Evolutionary conservation across 139 green algal species (phyloP).

Genomic region (Pseudopediastrum boryanum): DNA sequence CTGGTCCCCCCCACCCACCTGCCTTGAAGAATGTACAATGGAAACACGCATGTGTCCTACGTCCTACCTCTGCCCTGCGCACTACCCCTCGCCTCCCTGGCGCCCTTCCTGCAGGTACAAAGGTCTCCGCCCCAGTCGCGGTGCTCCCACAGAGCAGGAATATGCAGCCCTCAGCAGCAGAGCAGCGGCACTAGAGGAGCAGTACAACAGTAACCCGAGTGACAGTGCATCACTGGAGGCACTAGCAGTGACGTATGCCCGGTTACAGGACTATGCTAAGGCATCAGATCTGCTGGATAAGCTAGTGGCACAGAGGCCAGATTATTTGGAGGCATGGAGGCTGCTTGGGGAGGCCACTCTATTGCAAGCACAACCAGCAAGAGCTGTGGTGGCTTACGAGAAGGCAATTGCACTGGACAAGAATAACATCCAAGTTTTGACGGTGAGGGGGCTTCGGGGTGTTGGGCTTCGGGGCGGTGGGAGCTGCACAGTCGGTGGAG

Average conservation of each 20-base stretch:
- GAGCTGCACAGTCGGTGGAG: not conserved
- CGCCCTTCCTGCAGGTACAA: not conserved
- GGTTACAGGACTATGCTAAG: constrained; percentile 53
- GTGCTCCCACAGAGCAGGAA: too few relatives aligned
- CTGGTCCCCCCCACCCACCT: too few relatives aligned
- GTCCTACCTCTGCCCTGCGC: not conserved
- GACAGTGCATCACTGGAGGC: constrained; percentile 28
- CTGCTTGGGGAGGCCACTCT: constrained; percentile 59
- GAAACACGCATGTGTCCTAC: not conserved
- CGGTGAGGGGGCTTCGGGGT: constrained; percentile 15
- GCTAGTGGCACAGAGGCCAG: constrained; percentile 35
- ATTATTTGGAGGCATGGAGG: constrained; percentile 53
- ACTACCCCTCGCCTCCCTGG: not conserved
- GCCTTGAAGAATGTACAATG: not conserved
- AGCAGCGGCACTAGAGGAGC: not conserved
- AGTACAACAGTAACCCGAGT: not conserved
- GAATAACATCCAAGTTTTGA: constrained; percentile 45
- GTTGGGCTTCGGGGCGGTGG: not conserved
- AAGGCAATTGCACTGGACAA: constrained; percentile 41
- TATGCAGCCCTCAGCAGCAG: too few relatives aligned
- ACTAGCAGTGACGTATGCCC: constrained; percentile 51
- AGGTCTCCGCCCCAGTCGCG: too few relatives aligned
- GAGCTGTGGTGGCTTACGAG: constrained; percentile 54
- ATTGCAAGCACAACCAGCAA: constrained; percentile 42
- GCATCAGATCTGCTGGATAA: constrained; percentile 50